A percentile compares a stretch with the other conserved stretches of the same genome.
These are phyloP conservation scores for Colletotrichum caudatum DNA, from an alignment of 2,329 filamentous ascomycete genomes.

Conservation along the genomic window DNA sequence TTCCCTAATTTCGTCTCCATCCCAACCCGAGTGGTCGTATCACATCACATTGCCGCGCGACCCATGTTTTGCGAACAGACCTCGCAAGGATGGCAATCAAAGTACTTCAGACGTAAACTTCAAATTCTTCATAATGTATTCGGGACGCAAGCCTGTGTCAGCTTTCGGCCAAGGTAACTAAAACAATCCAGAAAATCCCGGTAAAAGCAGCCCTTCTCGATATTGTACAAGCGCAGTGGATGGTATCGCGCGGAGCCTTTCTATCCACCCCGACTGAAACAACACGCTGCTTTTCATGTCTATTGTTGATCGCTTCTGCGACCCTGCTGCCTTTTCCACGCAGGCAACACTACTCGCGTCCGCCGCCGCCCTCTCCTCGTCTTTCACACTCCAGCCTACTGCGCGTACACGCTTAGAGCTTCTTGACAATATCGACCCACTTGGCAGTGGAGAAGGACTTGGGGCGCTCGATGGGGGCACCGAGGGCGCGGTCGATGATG, in stretches of 20 bases:
- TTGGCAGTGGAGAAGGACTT: constrained; percentile 99
- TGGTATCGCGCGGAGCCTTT: constrained; percentile 42
- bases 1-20: constrained; percentile 6
- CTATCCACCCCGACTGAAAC: constrained; percentile 43
- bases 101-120: constrained; percentile 16
- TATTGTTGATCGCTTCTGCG: constrained; percentile 37
- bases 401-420: constrained; percentile 73
- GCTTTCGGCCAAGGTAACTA: constrained; percentile 38
- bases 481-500: constrained; percentile 98
- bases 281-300: constrained; percentile 42
- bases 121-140: constrained; percentile 40
- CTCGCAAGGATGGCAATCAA: not conserved
- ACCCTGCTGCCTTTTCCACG: constrained; percentile 37
- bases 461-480: constrained; percentile 96
- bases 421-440: constrained; percentile 93
- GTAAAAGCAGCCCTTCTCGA: constrained; percentile 40
- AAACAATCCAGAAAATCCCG: constrained; percentile 42
- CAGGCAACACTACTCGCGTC: constrained; percentile 21
- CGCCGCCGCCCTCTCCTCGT: constrained; percentile 17
- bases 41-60: not conserved
- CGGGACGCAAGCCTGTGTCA: constrained; percentile 33
- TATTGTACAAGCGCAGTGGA: constrained; percentile 44
- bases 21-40: not conserved
- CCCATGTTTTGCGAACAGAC: constrained; percentile 14
- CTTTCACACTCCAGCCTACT: constrained; percentile 17